Percentiles rank a stretch among this genome's conserved stretches.
These are phyloP conservation scores for Cutaneotrichosporon mucoides DNA, from an alignment of 1,284 basidiomycete genomes.

Conservation along the genomic window DNA sequence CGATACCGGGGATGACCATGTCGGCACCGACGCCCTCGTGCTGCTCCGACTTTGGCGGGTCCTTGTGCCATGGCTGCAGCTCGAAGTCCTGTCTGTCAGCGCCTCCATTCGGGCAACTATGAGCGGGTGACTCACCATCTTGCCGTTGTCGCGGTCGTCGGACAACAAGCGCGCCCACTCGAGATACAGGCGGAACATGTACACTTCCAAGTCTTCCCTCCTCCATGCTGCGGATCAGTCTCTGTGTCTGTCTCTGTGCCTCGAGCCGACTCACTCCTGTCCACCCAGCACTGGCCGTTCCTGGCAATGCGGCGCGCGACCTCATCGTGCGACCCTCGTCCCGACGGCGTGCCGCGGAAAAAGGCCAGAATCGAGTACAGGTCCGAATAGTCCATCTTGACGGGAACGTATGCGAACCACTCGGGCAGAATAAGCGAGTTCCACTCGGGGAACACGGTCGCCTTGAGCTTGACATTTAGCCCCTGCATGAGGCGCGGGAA, in stretches of 20 bases:
- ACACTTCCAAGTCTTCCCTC: constrained; percentile 47
- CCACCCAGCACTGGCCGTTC: constrained; percentile 52
- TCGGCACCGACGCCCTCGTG: constrained; percentile 2
- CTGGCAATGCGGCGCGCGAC: constrained; percentile 49
- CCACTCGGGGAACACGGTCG: constrained; percentile 51
- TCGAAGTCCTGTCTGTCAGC: constrained; percentile 21
- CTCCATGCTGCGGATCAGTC: constrained; percentile 34
- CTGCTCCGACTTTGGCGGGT: neutral
- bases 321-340: constrained; percentile 48
- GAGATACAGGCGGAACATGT: constrained; percentile 53
- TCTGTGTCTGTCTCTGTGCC: no score
- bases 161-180: constrained; percentile 57
- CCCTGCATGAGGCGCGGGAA: constrained; percentile 49
- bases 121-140: constrained; percentile 38
- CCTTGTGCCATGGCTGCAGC: constrained; percentile 18
- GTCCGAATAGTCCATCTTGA: constrained; percentile 51
- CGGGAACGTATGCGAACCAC: constrained; percentile 51
- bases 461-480: constrained; percentile 49
- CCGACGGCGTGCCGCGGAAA: constrained; percentile 47
- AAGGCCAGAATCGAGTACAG: constrained; percentile 50
- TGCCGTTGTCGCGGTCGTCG: constrained; percentile 52
- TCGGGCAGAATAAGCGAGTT: constrained; percentile 46
- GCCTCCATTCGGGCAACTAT: no score
- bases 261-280: constrained; percentile 36
- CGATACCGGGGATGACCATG: constrained; percentile 10